phyloP scores from a whole-genome alignment of 768 basidiomycete species.

The Leccinum longicurvipes region DNA sequence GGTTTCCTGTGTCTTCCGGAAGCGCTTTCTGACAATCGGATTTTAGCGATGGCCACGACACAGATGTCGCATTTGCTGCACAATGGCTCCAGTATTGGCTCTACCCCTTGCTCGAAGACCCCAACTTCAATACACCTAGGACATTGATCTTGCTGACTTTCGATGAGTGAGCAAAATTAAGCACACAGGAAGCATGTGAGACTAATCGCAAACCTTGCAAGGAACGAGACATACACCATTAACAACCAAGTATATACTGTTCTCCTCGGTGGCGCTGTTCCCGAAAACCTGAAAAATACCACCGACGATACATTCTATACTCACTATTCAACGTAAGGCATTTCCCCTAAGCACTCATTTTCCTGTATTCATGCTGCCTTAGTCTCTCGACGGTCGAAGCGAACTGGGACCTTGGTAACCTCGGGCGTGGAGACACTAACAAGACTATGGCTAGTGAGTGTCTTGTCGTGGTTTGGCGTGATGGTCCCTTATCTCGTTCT shows the following conservation, averaged over 20 bases:
- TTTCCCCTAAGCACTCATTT: not conserved
- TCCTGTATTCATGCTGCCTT: not conserved
- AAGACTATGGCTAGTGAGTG: slow-evolving; percentile 26
- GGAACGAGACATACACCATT: slow-evolving; percentile 26
- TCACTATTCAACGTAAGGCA: slow-evolving; percentile 46
- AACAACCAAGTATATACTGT: slow-evolving; percentile 47
- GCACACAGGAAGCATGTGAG: not conserved
- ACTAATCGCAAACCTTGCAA: slow-evolving; percentile 3
- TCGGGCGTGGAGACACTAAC: slow-evolving; percentile 56
- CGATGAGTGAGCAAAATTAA: slow-evolving; percentile 45
- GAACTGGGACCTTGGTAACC: slow-evolving; percentile 57
- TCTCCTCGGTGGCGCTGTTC: slow-evolving; percentile 44
- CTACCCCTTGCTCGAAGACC: slow-evolving; percentile 46
- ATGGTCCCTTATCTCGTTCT: not conserved
- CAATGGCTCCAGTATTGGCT: slow-evolving; percentile 51
- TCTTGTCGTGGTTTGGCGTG: not conserved
- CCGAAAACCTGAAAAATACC: slow-evolving; percentile 39
- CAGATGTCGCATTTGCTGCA: slow-evolving; percentile 44
- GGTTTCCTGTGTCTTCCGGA: not conserved
- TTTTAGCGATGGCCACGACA: slow-evolving; percentile 58
- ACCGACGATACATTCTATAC: slow-evolving; percentile 53
- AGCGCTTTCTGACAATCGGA: not conserved
- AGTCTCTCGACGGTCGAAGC: slow-evolving; percentile 50
- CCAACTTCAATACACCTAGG: slow-evolving; percentile 48
- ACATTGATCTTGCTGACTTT: slow-evolving; percentile 61